A percentile compares a stretch with the other conserved stretches of the same genome.
These are phyloP conservation scores for Coemansia sp. DNA, from an alignment of 192 early-diverging fungal species.

Conservation along the genomic window DNA sequence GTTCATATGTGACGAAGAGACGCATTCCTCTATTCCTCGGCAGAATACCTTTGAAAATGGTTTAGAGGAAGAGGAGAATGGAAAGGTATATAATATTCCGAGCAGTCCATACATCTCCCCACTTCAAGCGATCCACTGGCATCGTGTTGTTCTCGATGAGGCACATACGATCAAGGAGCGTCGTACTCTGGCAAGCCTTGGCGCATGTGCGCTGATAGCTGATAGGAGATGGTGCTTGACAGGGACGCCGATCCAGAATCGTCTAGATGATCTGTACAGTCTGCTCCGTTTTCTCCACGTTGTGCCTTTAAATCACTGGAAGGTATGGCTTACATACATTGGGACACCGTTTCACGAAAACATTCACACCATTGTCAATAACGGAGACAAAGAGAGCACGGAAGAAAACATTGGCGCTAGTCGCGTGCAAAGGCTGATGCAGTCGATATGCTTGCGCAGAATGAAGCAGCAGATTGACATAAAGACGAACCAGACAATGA, in stretches of 20 bases:
- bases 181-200: constrained; percentile 71
- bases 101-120: constrained; percentile 48
- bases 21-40: neutral
- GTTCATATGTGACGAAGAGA: constrained; percentile 14
- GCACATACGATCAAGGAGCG: constrained; percentile 90
- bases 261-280: constrained; percentile 84
- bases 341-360: constrained; percentile 70
- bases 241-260: constrained; percentile 89
- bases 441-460: constrained; percentile 66
- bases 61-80: constrained; percentile 37
- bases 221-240: constrained; percentile 85
- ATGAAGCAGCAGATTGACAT: constrained; percentile 77
- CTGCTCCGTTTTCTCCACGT: constrained; percentile 80
- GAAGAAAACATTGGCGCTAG: constrained; percentile 44
- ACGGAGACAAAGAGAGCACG: constrained; percentile 6
- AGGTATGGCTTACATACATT: constrained; percentile 79
- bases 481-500: constrained; percentile 73
- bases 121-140: constrained; percentile 68
- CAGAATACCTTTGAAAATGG: constrained; percentile 27
- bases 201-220: constrained; percentile 67
- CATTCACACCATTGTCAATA: constrained; percentile 29
- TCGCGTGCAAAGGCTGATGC: constrained; percentile 53
- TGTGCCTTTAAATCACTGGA: constrained; percentile 66
- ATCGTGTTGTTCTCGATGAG: constrained; percentile 89
- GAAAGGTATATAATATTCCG: constrained; percentile 32